phyloP scores from a whole-genome alignment of 495 filamentous ascomycete species.

The Lindgomyces ingoldianus region DNA sequence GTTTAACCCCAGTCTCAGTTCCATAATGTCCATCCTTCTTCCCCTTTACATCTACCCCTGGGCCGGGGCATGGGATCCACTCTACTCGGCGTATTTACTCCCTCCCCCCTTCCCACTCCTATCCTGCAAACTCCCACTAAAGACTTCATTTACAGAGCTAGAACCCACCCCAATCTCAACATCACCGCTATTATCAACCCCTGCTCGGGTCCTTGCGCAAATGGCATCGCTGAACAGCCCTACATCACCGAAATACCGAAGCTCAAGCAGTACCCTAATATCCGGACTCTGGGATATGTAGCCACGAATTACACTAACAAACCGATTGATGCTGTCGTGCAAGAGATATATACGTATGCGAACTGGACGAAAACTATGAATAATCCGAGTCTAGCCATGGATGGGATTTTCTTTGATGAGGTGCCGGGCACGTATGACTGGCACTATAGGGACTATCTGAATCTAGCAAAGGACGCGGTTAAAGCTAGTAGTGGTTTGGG shows the following conservation, averaged over 20 bases:
- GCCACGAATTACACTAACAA: conserved; percentile 33
- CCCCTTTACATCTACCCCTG: conserved; percentile 36
- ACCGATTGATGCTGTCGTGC: conserved; percentile 16
- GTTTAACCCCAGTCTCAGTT: not conserved
- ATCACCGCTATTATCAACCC: conserved; percentile 36
- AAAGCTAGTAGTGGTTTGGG: conserved; percentile 29
- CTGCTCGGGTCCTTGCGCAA: conserved; percentile 23
- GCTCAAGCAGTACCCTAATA: conserved; percentile 26
- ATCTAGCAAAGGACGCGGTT: conserved; percentile 33
- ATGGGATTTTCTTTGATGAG: conserved; percentile 39
- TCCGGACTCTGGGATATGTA: conserved; percentile 33
- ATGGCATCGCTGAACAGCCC: conserved; percentile 11
- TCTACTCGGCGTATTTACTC: conserved; percentile 30
- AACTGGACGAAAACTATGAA: conserved; percentile 17
- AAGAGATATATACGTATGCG: conserved; percentile 28
- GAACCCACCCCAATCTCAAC: conserved; percentile 15
- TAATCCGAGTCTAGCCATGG: conserved; percentile 1
- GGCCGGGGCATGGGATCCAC: conserved; percentile 33
- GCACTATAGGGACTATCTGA: conserved; percentile 41
- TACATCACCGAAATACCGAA: conserved; percentile 33
- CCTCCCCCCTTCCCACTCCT: not conserved
- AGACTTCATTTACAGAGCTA: conserved; percentile 2
- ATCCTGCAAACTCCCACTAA: not conserved
- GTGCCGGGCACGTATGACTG: conserved; percentile 36
- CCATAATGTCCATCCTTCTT: conserved; percentile 24